phyloP scores from a whole-genome alignment of 192 early-diverging fungal species.

The Podila epicladia region DNA sequence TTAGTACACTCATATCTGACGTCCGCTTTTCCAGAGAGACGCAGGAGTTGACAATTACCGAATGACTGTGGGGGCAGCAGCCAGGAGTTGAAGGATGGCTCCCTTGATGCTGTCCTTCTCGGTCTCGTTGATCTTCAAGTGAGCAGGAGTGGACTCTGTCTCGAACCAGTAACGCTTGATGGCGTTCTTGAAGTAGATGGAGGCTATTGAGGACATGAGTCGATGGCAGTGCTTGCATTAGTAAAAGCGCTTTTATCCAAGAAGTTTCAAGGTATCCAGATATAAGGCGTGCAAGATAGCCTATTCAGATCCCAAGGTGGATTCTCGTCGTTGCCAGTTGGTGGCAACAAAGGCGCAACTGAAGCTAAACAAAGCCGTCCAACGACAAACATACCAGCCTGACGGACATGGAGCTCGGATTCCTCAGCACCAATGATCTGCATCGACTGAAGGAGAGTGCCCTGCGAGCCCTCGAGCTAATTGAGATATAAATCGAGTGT shows the following conservation, averaged over 20 bases:
- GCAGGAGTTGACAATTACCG: constrained; percentile 12
- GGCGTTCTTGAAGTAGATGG: constrained; percentile 53
- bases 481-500: neutral
- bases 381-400: constrained; percentile 58
- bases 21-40: neutral
- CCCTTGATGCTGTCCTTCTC: constrained; percentile 49
- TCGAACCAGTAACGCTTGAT: constrained; percentile 50
- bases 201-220: constrained; percentile 15
- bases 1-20: neutral
- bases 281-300: no score
- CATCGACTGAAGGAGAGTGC: constrained; percentile 49
- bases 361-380: neutral
- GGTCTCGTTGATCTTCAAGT: constrained; percentile 40
- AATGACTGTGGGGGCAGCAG: constrained; percentile 34
- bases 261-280: no score
- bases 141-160: constrained; percentile 31
- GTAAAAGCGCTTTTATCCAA: no score
- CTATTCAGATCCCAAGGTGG: no score
- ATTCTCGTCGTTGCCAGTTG: neutral
- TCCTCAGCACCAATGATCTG: constrained; percentile 68
- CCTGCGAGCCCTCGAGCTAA: constrained; percentile 43
- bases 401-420: constrained; percentile 61
- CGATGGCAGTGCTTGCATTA: neutral
- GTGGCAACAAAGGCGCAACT: neutral
- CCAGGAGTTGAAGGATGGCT: constrained; percentile 43